Evolutionary conservation across 2,329 filamentous ascomycete species (phyloP).

Genomic region (Alternaria hordeiaustralica): DNA sequence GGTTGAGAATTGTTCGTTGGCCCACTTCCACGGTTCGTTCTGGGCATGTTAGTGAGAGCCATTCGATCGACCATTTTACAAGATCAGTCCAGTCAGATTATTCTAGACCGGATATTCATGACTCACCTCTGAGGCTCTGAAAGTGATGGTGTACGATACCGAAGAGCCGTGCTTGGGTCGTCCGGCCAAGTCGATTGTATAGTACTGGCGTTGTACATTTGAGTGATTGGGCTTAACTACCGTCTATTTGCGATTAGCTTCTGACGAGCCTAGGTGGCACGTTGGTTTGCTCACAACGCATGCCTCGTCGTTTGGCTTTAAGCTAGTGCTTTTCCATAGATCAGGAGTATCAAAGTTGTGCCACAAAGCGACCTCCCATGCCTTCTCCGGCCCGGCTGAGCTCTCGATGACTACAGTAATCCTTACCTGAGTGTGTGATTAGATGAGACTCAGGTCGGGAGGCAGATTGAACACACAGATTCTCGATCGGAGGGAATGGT

Average conservation of each 20-base stretch:
- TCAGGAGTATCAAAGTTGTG: constrained; percentile 66
- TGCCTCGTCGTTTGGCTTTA: constrained; percentile 54
- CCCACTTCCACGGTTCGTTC: constrained; percentile 71
- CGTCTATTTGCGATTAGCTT: constrained; percentile 26
- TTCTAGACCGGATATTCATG: neutral
- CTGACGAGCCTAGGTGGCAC: neutral
- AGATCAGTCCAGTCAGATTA: fast-evolving
- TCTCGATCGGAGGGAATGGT: constrained; percentile 56
- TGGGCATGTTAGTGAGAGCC: constrained; percentile 3
- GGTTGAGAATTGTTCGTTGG: constrained; percentile 67
- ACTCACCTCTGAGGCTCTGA: constrained; percentile 56
- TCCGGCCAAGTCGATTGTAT: constrained; percentile 57
- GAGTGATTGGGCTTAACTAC: constrained; percentile 20
- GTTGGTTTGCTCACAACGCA: constrained; percentile 27
- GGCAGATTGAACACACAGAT: constrained; percentile 37
- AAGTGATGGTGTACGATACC: constrained; percentile 74
- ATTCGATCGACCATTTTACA: neutral
- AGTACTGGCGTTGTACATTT: constrained; percentile 57
- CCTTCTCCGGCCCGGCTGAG: constrained; percentile 58
- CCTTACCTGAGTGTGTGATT: constrained; percentile 48
- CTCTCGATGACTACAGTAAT: constrained; percentile 77
- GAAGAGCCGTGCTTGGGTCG: constrained; percentile 54
- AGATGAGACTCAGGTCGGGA: constrained; percentile 16
- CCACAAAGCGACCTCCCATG: constrained; percentile 80
- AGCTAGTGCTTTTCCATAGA: constrained; percentile 63